These are phyloP conservation scores for Trametes elegans DNA, from an alignment of 768 basidiomycete species.

Conservation along the genomic window DNA sequence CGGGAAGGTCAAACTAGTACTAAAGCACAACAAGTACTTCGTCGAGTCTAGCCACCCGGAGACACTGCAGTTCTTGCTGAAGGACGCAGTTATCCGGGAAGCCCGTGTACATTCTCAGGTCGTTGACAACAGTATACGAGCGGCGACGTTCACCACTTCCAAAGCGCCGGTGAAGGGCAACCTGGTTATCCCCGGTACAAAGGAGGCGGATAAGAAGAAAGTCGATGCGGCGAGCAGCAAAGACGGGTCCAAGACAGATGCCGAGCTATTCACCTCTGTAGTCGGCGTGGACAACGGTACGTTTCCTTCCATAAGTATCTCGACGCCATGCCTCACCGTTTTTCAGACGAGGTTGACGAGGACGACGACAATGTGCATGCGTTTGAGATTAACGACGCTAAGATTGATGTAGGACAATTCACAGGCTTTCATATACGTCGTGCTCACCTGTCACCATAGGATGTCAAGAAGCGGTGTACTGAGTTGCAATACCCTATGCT, in stretches of 20 bases:
- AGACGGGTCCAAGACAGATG: conserved; percentile 44
- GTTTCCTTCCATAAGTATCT: conserved; percentile 22
- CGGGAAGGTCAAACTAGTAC: conserved; percentile 96
- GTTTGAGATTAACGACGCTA: conserved; percentile 91
- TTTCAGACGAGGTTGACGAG: conserved; percentile 90
- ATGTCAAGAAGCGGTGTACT: conserved; percentile 94
- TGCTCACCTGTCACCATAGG: conserved; percentile 42
- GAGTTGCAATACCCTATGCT: conserved; percentile 97
- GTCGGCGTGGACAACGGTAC: conserved; percentile 88
- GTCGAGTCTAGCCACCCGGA: conserved; percentile 97
- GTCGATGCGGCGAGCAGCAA: conserved; percentile 47
- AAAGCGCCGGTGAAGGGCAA: conserved; percentile 83
- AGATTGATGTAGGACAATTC: conserved; percentile 72
- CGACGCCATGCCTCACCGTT: conserved; percentile 4
- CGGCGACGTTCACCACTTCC: conserved; percentile 71
- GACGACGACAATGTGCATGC: conserved; percentile 97
- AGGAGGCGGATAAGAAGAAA: conserved; percentile 69
- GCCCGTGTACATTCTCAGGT: conserved; percentile 73
- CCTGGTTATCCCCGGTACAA: conserved; percentile 83
- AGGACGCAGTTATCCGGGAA: conserved; percentile 82
- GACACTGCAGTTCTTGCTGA: conserved; percentile 81
- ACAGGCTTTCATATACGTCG: background rate
- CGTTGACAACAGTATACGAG: conserved; percentile 73
- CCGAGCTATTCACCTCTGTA: conserved; percentile 91
- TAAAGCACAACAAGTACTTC: conserved; percentile 97